Base-by-base conservation (phyloP, 352 stramenopile genomes). In the Pythium guiyangense region DNA sequence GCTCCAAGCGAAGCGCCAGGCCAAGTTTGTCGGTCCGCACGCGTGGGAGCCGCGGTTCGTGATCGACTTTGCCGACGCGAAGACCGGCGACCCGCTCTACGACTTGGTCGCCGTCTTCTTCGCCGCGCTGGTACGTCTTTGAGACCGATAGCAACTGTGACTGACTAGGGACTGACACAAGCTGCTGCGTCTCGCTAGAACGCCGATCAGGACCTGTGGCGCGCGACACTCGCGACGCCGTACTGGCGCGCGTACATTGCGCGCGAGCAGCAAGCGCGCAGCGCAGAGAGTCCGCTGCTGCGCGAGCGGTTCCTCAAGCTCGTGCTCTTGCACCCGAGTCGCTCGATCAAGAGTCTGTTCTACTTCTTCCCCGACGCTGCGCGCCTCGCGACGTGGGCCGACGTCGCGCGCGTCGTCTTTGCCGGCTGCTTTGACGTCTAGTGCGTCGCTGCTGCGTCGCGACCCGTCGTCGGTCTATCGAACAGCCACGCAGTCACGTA, bases 41-140 rank as follows among this genome's bases (percentile, higher is more conserved):
- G 58, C 79, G 55, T 95, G 85, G 85, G 54, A 64, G 51, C 82
- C 85, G 8, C 70, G 60, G 12, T 76, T 75, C 10, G 79, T 96
- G 55, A 92, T 96, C 58, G 87, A 96, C 56, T 95, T 95, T 60
- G 87, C 85, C 0, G 87, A 96, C 60, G 69, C 78, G 59, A 94
- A 94, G 76, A 88, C 74, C 0, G 87, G 85, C 26, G 87, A 96
- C 62, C 84, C 85, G 50, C 51, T 96, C 15, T 96, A 90, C 60
- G 87, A 96, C 51, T 69, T 96, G 25, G 73, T 94, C 12, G 79
- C 85, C 6, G 61, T 95, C 26, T 86, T 93, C 57, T 90, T 92
- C 57, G 74, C 81, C n/a, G 74, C 78, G 34, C 52, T 95, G 74
- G 85, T 95, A 70, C 57, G 79, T 63, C 14, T 11, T 35, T 35